These are phyloP conservation scores for Metarhizium robertsii DNA, from an alignment of 2,329 filamentous ascomycete genomes.

Conservation along the genomic window DNA sequence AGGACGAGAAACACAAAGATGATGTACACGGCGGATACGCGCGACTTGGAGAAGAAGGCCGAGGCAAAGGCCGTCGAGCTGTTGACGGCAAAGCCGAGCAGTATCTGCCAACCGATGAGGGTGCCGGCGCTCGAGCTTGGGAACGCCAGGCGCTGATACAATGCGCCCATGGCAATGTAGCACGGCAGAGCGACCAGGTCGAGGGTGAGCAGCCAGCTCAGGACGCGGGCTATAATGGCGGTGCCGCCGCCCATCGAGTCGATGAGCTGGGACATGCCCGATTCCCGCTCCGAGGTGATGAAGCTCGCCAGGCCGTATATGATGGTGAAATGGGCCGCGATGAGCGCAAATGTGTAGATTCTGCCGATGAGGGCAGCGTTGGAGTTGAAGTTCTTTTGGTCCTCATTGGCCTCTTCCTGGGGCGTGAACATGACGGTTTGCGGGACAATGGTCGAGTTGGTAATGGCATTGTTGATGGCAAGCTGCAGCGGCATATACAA, in stretches of 20 bases:
- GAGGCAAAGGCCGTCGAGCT: slow-evolving; percentile 51
- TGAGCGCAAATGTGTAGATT: slow-evolving; percentile 15
- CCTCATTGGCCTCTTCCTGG: slow-evolving; percentile 7
- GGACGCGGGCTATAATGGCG: slow-evolving; percentile 13
- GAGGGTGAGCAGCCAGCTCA: slow-evolving; percentile 17
- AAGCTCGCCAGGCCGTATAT: slow-evolving; percentile 12
- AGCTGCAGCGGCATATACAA: slow-evolving; percentile 18
- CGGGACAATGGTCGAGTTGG: slow-evolving; percentile 12
- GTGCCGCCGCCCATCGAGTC: slow-evolving; percentile 35
- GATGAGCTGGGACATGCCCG: slow-evolving; percentile 21
- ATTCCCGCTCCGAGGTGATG: slow-evolving; percentile 21
- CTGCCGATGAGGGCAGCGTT: slow-evolving; percentile 8
- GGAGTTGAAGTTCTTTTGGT: not conserved
- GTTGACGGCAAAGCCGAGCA: slow-evolving; percentile 45
- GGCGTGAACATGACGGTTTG: slow-evolving; percentile 12
- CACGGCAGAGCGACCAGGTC: slow-evolving; percentile 24
- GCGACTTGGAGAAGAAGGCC: slow-evolving; percentile 26
- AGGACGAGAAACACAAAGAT: slow-evolving; percentile 18
- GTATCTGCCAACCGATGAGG: slow-evolving; percentile 34
- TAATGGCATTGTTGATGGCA: slow-evolving; percentile 25
- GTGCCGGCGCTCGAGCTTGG: slow-evolving; percentile 18
- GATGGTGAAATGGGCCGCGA: slow-evolving; percentile 12
- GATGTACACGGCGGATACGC: slow-evolving; percentile 22
- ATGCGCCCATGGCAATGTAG: slow-evolving; percentile 27
- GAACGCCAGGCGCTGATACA: slow-evolving; percentile 22